Evolutionary conservation across 345 rosid genomes (phyloP).

Genomic region (Cochlearia excelsa): DNA sequence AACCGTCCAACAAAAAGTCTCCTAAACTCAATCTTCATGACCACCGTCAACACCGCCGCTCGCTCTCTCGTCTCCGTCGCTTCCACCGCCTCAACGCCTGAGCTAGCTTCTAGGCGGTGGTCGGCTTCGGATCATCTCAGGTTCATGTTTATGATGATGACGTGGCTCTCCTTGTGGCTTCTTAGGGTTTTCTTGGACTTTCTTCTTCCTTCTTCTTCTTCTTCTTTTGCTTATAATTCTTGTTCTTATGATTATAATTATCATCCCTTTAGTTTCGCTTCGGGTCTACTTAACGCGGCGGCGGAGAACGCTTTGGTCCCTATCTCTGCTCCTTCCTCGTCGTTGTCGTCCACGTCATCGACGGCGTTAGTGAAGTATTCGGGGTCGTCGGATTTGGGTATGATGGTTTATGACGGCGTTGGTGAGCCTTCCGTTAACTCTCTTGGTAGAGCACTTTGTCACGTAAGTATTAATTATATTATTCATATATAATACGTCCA

Average conservation of each 20-base stretch:
- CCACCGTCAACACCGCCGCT: slow-evolving; percentile 60
- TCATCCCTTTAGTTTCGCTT: slow-evolving; percentile 36
- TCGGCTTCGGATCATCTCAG: slow-evolving; percentile 58
- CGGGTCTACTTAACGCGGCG: slow-evolving; percentile 35
- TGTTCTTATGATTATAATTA: slow-evolving; percentile 27
- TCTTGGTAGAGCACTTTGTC: slow-evolving; percentile 63
- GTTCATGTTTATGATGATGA: slow-evolving; percentile 65
- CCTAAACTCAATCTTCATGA: slow-evolving; percentile 57
- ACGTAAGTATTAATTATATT: slow-evolving; percentile 45
- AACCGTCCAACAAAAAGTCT: slow-evolving; percentile 44
- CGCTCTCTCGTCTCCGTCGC: slow-evolving; percentile 58
- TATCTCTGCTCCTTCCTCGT: slow-evolving; percentile 22
- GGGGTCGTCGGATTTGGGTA: slow-evolving; percentile 40
- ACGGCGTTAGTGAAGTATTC: slow-evolving; percentile 39
- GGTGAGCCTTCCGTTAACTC: slow-evolving; percentile 54
- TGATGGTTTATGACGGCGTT: slow-evolving; percentile 36
- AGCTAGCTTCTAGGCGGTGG: slow-evolving; percentile 46
- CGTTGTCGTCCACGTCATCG: slow-evolving; percentile 11
- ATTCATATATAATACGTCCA: no score
- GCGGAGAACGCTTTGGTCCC: slow-evolving; percentile 38
- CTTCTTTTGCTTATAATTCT: slow-evolving; percentile 22
- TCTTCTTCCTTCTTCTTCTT: slow-evolving; percentile 38
- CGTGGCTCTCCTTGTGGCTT: slow-evolving; percentile 60
- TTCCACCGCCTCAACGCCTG: slow-evolving; percentile 41
- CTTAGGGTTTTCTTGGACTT: slow-evolving; percentile 61